Conservation (phyloP, 352 stramenopile genomes). For the Globisporangium nunn region DNA sequence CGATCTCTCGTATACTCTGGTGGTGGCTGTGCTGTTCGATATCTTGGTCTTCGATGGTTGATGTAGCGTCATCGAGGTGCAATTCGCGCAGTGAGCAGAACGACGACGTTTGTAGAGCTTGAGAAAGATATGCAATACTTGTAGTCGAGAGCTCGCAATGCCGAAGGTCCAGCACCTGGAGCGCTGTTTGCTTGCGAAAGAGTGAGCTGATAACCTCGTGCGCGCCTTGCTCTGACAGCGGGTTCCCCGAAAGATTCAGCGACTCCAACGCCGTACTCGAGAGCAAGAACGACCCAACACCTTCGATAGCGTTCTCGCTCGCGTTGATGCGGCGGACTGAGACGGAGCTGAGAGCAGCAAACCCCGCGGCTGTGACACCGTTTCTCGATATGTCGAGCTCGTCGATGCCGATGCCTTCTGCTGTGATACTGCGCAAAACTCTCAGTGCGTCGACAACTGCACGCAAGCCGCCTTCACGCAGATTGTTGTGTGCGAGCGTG, state of each 20-base stretch:
- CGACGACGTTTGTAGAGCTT: neutral
- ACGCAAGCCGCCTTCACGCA: conserved; percentile 43
- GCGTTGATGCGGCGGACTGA: conserved; percentile 17
- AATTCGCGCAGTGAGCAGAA: conserved; percentile 13
- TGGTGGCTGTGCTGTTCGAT: neutral
- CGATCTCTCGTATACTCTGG: neutral
- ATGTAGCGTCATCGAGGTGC: conserved; percentile 1
- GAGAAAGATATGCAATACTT: conserved; percentile 6
- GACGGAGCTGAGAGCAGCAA: conserved; percentile 22
- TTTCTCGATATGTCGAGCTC: conserved; percentile 41
- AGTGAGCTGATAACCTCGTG: conserved; percentile 26
- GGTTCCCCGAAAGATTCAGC: conserved; percentile 28
- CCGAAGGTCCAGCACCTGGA: conserved; percentile 27
- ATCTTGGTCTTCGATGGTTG: neutral
- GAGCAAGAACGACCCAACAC: conserved; percentile 17
- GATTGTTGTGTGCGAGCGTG: conserved; percentile 39
- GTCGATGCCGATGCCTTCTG: conserved; percentile 16
- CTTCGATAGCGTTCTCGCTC: conserved; percentile 28
- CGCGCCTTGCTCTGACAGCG: conserved; percentile 25
- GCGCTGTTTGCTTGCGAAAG: conserved; percentile 18
- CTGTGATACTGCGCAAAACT: conserved; percentile 5
- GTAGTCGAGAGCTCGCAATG: conserved; percentile 21
- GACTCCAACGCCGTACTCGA: conserved; percentile 18
- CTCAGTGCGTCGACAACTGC: conserved; percentile 42
- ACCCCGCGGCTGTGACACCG: conserved; percentile 27